Conservation (phyloP, 176 grass and related monocot species). For the Poa pratensis region DNA sequence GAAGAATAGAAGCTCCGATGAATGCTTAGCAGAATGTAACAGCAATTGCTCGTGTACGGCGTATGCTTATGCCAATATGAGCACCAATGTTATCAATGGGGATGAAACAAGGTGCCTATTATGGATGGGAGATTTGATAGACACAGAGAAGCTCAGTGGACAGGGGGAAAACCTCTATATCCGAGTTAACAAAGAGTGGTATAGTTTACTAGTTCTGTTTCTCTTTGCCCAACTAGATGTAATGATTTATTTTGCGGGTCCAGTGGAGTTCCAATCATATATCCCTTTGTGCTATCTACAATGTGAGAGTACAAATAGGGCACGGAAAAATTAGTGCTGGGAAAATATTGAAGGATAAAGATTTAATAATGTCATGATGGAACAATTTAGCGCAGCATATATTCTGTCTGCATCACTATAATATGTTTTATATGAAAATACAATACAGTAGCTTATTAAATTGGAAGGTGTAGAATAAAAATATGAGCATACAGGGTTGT, state of each 20-base stretch:
- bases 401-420: neutral
- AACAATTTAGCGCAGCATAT: conserved; percentile 13
- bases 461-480: neutral
- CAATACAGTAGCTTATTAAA: neutral
- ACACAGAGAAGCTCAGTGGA: conserved; percentile 31
- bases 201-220: conserved; percentile 6
- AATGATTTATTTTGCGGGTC: neutral
- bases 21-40: conserved; percentile 38
- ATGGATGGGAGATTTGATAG: conserved; percentile 52
- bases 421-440: neutral
- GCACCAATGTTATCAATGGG: neutral
- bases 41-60: conserved; percentile 55
- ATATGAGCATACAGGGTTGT: neutral
- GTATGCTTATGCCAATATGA: conserved; percentile 41
- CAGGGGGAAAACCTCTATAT: conserved; percentile 52
- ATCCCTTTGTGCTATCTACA: neutral
- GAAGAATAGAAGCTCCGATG: conserved; percentile 34
- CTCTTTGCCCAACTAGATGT: neutral
- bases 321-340: neutral
- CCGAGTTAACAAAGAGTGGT: conserved; percentile 36
- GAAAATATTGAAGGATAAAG: neutral
- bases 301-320: neutral
- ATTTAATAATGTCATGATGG: neutral
- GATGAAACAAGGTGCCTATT: conserved; percentile 56
- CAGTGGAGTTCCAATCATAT: neutral